A percentile compares a stretch with the other conserved stretches of the same genome.
Conservation (phyloP, 2,329 filamentous ascomycete genomes). For the Helotiales sp. region DNA sequence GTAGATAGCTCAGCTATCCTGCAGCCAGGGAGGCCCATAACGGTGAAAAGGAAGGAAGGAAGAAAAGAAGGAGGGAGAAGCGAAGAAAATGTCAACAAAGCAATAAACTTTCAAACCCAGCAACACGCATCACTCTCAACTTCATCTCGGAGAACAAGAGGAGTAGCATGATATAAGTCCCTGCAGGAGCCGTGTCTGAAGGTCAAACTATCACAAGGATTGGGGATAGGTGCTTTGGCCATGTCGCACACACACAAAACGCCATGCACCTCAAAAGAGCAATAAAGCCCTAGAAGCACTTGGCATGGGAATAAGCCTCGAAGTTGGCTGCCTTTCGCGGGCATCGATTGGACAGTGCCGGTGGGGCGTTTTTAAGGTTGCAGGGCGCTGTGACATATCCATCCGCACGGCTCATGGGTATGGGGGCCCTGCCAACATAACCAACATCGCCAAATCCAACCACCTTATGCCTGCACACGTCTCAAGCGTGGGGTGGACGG, state of each 20-base stretch:
- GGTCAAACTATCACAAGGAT: background rate
- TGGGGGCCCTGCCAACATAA: background rate
- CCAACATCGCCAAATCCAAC: background rate
- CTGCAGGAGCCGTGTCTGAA: background rate
- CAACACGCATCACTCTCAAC: constrained; percentile 9
- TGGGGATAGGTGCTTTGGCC: background rate
- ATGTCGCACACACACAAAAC: background rate
- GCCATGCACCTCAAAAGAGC: background rate
- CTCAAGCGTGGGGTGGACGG: background rate
- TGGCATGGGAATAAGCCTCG: background rate
- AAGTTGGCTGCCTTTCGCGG: background rate
- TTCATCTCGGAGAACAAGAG: background rate
- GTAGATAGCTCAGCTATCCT: constrained; percentile 5
- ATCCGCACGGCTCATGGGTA: background rate
- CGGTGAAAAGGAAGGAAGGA: background rate
- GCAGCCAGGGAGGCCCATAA: background rate
- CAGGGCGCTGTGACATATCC: constrained; percentile 4
- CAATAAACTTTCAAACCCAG: background rate
- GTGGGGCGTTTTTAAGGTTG: background rate
- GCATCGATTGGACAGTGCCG: background rate
- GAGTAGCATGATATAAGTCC: background rate
- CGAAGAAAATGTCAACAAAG: constrained; percentile 2
- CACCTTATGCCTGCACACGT: background rate
- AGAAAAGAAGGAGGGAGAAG: background rate
- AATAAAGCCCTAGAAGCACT: background rate